Evolutionary conservation across 768 basidiomycete genomes (phyloP).

Genomic region (Podaxis sp.): DNA sequence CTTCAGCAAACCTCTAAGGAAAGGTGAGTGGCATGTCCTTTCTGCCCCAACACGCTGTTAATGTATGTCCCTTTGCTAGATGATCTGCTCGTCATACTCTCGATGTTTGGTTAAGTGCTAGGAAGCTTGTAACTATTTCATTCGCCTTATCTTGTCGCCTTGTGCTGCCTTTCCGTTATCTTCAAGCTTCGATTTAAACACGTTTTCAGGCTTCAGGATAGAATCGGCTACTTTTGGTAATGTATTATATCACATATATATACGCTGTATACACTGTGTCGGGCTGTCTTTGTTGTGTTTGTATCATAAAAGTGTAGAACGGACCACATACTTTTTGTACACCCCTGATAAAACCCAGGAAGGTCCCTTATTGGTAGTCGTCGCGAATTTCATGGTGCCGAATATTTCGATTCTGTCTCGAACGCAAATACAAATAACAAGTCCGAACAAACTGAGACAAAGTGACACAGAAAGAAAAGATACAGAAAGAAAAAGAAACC

Average conservation of each 20-base stretch:
- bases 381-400: not conserved
- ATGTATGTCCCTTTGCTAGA: slow-evolving; percentile 25
- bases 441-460: slow-evolving; percentile 1
- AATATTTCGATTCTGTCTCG: not conserved
- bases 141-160: not conserved
- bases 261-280: not conserved
- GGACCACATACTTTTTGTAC: not conserved
- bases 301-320: not conserved
- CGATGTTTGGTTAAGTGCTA: slow-evolving; percentile 42
- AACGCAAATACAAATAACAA: not conserved
- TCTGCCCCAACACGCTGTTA: no score
- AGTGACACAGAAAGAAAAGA: not conserved
- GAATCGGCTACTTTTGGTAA: not conserved
- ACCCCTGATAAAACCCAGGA: not conserved
- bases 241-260: not conserved
- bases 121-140: not conserved
- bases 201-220: not conserved
- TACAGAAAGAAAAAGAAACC: no score
- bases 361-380: not conserved
- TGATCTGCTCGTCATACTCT: slow-evolving; percentile 49
- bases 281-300: not conserved
- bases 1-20: slow-evolving; percentile 68
- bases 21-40: slow-evolving; percentile 30
- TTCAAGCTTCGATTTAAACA: not conserved
- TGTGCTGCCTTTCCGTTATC: not conserved